Conservation (phyloP, 208 protist genomes). For the Hexamita inflata region DNA sequence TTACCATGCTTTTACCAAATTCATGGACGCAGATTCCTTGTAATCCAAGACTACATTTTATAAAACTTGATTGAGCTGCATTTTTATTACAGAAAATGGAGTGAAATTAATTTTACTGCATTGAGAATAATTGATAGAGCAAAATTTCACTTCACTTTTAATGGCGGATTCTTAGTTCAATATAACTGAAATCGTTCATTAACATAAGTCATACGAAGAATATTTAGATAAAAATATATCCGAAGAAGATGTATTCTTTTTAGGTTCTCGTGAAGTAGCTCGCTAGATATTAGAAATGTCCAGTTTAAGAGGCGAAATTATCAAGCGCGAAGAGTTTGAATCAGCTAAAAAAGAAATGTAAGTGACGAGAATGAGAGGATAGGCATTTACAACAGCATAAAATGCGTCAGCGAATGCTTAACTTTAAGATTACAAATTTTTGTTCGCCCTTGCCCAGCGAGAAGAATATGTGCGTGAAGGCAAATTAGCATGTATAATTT, state of each 20-base stretch:
- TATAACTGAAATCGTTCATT: conserved; percentile 8
- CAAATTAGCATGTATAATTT: conserved; percentile 77
- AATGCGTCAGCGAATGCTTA: conserved; percentile 64
- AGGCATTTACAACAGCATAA: conserved; percentile 16
- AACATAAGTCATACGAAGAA: conserved; percentile 56
- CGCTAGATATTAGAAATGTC: conserved; percentile 84
- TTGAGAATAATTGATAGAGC: too few species aligned
- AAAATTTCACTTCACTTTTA: too few species aligned
- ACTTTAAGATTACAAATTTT: conserved; percentile 66
- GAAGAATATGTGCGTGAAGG: conserved; percentile 81
- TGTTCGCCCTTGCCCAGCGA: conserved; percentile 68
- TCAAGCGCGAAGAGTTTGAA: conserved; percentile 62
- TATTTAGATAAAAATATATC: conserved; percentile 59
- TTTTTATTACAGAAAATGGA: too few species aligned
- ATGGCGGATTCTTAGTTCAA: too few species aligned
- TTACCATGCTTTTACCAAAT: too few species aligned
- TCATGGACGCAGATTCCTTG: too few species aligned
- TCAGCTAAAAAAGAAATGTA: conserved; percentile 45
- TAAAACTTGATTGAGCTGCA: too few species aligned
- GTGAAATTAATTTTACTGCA: too few species aligned
- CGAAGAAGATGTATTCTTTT: conserved; percentile 55
- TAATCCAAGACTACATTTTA: too few species aligned
- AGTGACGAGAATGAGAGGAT: conserved; percentile 1
- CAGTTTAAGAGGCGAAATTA: conserved; percentile 55
- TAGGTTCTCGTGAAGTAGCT: conserved; percentile 69